These are phyloP conservation scores for Ampelocalamus luodianensis DNA, from an alignment of 176 grass and related monocot genomes.

Conservation along the genomic window DNA sequence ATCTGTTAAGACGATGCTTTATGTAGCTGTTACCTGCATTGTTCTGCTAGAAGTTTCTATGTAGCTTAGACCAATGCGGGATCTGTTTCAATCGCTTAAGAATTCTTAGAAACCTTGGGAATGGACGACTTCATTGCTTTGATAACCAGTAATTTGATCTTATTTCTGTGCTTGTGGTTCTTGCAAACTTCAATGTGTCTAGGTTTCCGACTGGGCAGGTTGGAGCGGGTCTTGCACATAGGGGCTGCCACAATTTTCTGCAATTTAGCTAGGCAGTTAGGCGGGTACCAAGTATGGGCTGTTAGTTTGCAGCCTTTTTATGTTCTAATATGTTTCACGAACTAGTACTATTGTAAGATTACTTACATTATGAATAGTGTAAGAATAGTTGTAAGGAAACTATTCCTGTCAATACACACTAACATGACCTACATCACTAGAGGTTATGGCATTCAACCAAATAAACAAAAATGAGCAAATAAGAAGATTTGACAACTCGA, in stretches of 20 bases:
- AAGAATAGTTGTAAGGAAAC: not conserved
- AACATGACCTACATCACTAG: not conserved
- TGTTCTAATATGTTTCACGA: not conserved
- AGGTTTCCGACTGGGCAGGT: not conserved
- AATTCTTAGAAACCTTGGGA: not conserved
- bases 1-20: conserved; percentile 40
- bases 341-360: not conserved
- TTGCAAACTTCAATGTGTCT: not conserved
- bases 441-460: not conserved
- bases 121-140: not conserved
- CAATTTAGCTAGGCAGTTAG: not conserved
- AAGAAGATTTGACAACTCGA: not conserved
- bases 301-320: not conserved
- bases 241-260: not conserved
- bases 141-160: not conserved
- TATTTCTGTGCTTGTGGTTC: not conserved
- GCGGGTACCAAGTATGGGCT: not conserved
- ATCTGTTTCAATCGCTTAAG: conserved; percentile 3
- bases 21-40: conserved; percentile 30
- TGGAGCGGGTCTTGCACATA: not conserved
- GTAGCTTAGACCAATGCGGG: not conserved
- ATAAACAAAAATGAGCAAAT: not conserved
- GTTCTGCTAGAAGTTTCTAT: not conserved
- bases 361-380: not conserved
- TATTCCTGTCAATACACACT: not conserved